Evolutionary conservation across 257 asterid species (phyloP).

Genomic region (Capsicum baccatum): DNA sequence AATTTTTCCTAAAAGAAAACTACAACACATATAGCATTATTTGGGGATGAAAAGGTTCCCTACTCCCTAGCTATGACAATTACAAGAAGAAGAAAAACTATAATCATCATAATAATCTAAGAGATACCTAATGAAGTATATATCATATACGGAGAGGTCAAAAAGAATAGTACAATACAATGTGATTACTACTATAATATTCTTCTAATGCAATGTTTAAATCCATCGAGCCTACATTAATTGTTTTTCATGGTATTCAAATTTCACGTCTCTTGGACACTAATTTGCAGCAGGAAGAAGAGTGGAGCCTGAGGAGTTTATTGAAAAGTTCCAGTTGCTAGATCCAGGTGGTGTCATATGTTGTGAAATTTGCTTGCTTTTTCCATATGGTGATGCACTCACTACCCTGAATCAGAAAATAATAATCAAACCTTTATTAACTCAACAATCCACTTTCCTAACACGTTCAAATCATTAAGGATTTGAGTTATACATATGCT

Average conservation of each 20-base stretch:
- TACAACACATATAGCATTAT: background rate
- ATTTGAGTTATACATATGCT: too few relatives aligned
- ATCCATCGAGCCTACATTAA: background rate
- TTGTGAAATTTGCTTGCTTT: conserved; percentile 39
- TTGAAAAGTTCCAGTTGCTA: conserved; percentile 32
- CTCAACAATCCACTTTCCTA: too few relatives aligned
- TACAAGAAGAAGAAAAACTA: background rate
- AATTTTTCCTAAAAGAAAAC: background rate
- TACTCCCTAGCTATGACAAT: background rate
- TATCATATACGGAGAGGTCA: background rate
- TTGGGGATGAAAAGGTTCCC: background rate
- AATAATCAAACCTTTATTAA: background rate
- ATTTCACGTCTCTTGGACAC: background rate
- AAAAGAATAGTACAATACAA: background rate
- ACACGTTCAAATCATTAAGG: too few relatives aligned
- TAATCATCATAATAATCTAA: background rate
- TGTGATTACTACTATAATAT: background rate
- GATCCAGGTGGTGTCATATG: conserved; percentile 36
- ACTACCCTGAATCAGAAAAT: conserved; percentile 40
- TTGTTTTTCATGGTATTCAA: background rate
- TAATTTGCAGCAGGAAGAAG: conserved; percentile 43
- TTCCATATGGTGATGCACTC: conserved; percentile 49
- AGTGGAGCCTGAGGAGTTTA: conserved; percentile 44
- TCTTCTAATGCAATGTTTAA: background rate
- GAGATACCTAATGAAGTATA: background rate